These are phyloP conservation scores for Hypsizygus ulmarius DNA, from an alignment of 1,284 basidiomycete species.

Conservation along the genomic window DNA sequence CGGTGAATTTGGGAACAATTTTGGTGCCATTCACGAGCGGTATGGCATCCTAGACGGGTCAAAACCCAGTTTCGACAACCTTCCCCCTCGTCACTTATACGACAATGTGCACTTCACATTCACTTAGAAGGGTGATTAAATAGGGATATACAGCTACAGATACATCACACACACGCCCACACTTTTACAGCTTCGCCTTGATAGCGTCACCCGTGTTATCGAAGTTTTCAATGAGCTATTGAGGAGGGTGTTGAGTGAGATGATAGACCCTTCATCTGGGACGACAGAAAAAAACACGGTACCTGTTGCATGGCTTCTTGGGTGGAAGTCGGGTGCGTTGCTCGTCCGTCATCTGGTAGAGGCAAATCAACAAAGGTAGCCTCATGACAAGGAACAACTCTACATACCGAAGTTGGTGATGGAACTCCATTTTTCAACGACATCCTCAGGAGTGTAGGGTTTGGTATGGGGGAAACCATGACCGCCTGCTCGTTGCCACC, in stretches of 20 bases:
- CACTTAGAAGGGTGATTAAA: no score
- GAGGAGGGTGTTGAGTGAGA: slow-evolving; percentile 3
- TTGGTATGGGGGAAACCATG: slow-evolving; percentile 82
- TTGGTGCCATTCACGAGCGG: no score
- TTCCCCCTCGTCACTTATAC: no score
- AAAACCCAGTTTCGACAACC: no score
- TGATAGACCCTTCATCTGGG: neutral
- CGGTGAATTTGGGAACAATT: no score
- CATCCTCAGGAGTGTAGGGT: slow-evolving; percentile 74
- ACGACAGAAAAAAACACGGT: slow-evolving; percentile 11
- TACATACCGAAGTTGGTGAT: slow-evolving; percentile 81
- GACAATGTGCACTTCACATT: no score
- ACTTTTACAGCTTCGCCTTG: slow-evolving; percentile 49
- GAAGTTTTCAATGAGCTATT: slow-evolving; percentile 78
- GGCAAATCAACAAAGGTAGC: slow-evolving; percentile 4
- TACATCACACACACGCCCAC: neutral
- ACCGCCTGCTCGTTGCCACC: slow-evolving; percentile 93
- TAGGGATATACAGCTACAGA: no score
- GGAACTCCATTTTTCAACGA: slow-evolving; percentile 74
- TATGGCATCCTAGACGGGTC: no score
- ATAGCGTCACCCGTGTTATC: slow-evolving; percentile 51
- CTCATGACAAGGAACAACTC: neutral
- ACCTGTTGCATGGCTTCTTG: slow-evolving; percentile 75
- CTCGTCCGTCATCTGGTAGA: slow-evolving; percentile 63
- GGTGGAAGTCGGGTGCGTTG: slow-evolving; percentile 73